Base-by-base conservation (phyloP, 1,284 basidiomycete species). In the Cryptococcus sp. region DNA sequence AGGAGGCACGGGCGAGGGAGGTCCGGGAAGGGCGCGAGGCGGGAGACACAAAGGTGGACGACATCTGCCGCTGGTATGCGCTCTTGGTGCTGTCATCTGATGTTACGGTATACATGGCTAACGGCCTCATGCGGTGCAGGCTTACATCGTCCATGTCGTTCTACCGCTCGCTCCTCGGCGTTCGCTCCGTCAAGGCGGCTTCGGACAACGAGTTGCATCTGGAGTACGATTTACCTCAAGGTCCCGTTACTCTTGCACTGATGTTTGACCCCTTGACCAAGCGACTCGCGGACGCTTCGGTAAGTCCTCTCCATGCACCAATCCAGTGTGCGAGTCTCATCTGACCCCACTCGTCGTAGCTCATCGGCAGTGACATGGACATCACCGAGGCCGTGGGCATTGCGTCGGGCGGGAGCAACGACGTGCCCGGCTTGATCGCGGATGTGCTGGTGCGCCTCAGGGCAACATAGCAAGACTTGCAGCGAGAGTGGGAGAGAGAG, bases 121-220 rank as follows among this genome's bases (percentile, higher is more conserved):
- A n/a, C 46, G 21, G 3, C 18, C 40, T 33, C 28, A 33, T 33
- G 28, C 28, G 28, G 12, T 28, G 15, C 58, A 91, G 89, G 87
- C 87, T 85, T 64, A 84, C 83, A 1, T 83, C 84, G 0, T 83
- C 84, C 0, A 79, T 88, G 39, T 75, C 80, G 1, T 76, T 89
- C 12, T 87, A 91, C 62, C 82, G 82, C 21, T 80, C 81, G 0
- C 72, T 89, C 6, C 78, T 84, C 43, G 82, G 82, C 21, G 82
- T 91, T 57, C 79, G 83, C 50, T 82, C 83, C 3, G 83, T 82
- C 13, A 79, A 83, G 35, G 78, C 82, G 1, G 80, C 81, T 16
- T 85, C 87, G 1, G 86, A 88, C 59, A 87, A 88, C 69, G 87
- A 89, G 70, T 78, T 91, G 23, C 82, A 82, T 43, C 79, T 91